These are phyloP conservation scores for Clonostachys byssicola DNA, from an alignment of 2,329 filamentous ascomycete genomes.

Conservation along the genomic window DNA sequence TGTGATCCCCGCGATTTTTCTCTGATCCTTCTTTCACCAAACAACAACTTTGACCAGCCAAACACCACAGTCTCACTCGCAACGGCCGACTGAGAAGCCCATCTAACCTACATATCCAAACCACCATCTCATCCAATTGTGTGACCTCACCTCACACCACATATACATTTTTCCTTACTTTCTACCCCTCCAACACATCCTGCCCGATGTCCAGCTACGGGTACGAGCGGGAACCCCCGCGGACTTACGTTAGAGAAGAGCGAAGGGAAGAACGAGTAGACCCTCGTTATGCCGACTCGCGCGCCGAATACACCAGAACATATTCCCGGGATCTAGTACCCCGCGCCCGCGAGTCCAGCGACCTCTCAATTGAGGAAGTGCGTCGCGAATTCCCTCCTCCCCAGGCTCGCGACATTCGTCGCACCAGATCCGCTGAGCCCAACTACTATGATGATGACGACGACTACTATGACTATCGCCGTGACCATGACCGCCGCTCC, in stretches of 20 bases:
- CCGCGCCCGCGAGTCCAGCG: slow-evolving; percentile 66
- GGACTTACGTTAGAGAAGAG: slow-evolving; percentile 50
- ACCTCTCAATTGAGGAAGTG: slow-evolving; percentile 75
- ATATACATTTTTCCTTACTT: no score
- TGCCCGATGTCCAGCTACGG: slow-evolving; percentile 44
- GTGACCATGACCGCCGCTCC: slow-evolving; percentile 46
- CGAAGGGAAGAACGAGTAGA: slow-evolving; percentile 43
- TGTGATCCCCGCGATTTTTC: no score
- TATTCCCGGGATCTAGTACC: slow-evolving; percentile 23
- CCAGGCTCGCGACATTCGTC: slow-evolving; percentile 44
- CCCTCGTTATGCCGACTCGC: slow-evolving; percentile 47
- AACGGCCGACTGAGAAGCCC: no score
- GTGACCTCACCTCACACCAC: no score
- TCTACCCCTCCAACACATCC: neutral
- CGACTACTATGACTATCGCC: slow-evolving; percentile 26
- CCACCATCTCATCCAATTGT: no score
- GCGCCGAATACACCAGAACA: slow-evolving; percentile 41
- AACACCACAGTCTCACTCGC: no score
- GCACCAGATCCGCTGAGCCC: slow-evolving; percentile 61
- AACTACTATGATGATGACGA: slow-evolving; percentile 57
- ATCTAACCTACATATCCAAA: no score
- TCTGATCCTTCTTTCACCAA: no score
- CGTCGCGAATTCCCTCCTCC: slow-evolving; percentile 80
- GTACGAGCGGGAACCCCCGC: slow-evolving; percentile 47
- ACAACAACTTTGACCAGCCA: no score